Evolutionary conservation across 2,329 filamentous ascomycete species (phyloP).

Genomic region (Bipolaris sorokiniana): DNA sequence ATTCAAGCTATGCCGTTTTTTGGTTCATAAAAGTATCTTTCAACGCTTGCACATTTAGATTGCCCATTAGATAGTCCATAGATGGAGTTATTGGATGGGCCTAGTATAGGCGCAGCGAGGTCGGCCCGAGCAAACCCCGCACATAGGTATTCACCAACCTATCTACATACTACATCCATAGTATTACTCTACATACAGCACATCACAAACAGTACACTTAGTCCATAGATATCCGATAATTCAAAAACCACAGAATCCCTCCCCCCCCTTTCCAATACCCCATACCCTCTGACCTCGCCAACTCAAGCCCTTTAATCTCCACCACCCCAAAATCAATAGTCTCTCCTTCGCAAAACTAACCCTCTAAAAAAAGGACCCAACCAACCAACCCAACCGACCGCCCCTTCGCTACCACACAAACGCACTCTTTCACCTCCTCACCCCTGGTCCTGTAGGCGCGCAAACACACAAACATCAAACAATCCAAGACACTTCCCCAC

Average conservation of each 20-base stretch:
- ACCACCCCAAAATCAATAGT: slow-evolving; percentile 4
- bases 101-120: background rate
- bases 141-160: slow-evolving; percentile 1
- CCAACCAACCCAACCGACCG: background rate
- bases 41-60: background rate
- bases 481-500: background rate
- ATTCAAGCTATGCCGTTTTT: background rate
- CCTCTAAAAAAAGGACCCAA: background rate
- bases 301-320: background rate
- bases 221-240: too few species aligned
- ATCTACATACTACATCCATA: background rate
- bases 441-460: too few species aligned
- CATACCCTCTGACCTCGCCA: too few species aligned
- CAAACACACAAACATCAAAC: slow-evolving; percentile 1
- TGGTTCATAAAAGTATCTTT: too few species aligned
- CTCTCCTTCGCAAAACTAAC: too few species aligned
- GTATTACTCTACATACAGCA: too few species aligned
- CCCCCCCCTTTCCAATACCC: too few species aligned
- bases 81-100: slow-evolving; percentile 1
- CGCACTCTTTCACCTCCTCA: background rate
- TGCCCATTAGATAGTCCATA: slow-evolving; percentile 5
- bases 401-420: slow-evolving; percentile 10
- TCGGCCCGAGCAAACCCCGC: slow-evolving; percentile 17
- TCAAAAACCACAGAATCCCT: too few species aligned
- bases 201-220: too few species aligned